Percentiles rank a stretch among this genome's conserved stretches.
Evolutionary conservation across 2,329 filamentous ascomycete genomes (phyloP).

Genomic region (Hypoxylon sp.): DNA sequence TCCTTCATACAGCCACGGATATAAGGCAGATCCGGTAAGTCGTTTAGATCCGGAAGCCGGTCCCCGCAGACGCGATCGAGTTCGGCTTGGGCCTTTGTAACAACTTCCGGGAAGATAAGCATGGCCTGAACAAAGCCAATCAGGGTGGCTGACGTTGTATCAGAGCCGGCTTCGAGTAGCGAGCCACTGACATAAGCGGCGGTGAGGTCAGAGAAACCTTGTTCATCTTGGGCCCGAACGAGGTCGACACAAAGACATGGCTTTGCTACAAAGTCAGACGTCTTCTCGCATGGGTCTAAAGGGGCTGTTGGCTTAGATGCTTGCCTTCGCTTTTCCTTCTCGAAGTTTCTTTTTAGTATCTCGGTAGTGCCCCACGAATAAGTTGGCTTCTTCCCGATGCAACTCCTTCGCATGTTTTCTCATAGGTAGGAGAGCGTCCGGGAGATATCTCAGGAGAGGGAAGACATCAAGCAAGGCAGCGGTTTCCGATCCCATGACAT

Average conservation of each 20-base stretch:
- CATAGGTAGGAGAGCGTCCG: constrained; percentile 59
- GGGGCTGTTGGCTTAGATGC: constrained; percentile 6
- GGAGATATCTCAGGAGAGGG: constrained; percentile 62
- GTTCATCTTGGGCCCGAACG: constrained; percentile 53
- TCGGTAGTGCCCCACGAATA: constrained; percentile 61
- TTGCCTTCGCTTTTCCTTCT: constrained; percentile 49
- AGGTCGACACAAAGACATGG: constrained; percentile 52
- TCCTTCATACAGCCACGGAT: constrained; percentile 65
- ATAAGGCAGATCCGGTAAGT: constrained; percentile 63
- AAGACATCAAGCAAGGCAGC: constrained; percentile 64
- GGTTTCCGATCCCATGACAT: constrained; percentile 43
- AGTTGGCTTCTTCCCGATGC: constrained; percentile 60
- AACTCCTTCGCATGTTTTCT: constrained; percentile 59
- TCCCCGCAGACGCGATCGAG: constrained; percentile 62
- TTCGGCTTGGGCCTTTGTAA: constrained; percentile 47
- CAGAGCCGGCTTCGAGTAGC: constrained; percentile 55
- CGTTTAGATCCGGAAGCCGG: constrained; percentile 61
- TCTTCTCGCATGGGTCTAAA: neutral
- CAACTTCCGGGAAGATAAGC: constrained; percentile 58
- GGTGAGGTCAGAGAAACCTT: constrained; percentile 54
- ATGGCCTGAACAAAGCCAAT: constrained; percentile 61
- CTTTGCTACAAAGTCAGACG: constrained; percentile 38
- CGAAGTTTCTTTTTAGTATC: constrained; percentile 56
- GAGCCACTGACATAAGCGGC: constrained; percentile 54
- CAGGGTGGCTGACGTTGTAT: constrained; percentile 58